Base-by-base conservation (phyloP, 1,284 basidiomycete species). In the Cryptococcus floricola region DNA sequence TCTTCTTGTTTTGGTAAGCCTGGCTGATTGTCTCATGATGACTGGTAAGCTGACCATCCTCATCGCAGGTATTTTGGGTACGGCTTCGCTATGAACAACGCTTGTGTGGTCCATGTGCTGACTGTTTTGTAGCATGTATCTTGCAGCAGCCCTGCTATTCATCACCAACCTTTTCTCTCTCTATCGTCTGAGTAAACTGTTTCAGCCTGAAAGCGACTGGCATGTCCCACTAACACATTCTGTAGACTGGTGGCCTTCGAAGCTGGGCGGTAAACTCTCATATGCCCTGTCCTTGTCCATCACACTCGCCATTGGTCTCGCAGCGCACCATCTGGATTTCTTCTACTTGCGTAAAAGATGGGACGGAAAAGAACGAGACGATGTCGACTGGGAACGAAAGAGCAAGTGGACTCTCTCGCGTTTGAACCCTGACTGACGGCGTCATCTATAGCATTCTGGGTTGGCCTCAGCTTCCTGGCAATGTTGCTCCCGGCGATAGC, bases 141-240 rank as follows among this genome's bases (percentile, higher is more conserved):
- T 80, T 48, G 78, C 78, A 9, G 76, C 78, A 7, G 80, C 78
- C 2, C 71, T 83, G 13, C 76, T 82, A 58, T 82, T 81, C 70
- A 79, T 82, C 57, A 83, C 82, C 14, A 81, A 81, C 57, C 75
- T 83, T 8, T 83, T 83, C 65, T 79, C 80, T 14, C 70, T 83
- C 10, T 83, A 80, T 48, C 69, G 78, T 1, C 69, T 75, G 12
- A 74, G 70, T 74, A 39, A 43, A 69, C 64, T 5, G 1, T 16
- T 38, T 3, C n/a, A 19, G 5, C 34, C 31, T 23, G 28, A 46
- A 37, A 16, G 14, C 16, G 44, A 34, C 23, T 23, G 14, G 3
- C 23, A 23, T 23, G 23, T 23, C 25, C 16, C 10, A 16, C 39
- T 50, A 16, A 51, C 28, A 8, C 42, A 13, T 16, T 13, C 0